These are phyloP conservation scores for Suillus placidus DNA, from an alignment of 768 basidiomycete genomes.

Conservation along the genomic window DNA sequence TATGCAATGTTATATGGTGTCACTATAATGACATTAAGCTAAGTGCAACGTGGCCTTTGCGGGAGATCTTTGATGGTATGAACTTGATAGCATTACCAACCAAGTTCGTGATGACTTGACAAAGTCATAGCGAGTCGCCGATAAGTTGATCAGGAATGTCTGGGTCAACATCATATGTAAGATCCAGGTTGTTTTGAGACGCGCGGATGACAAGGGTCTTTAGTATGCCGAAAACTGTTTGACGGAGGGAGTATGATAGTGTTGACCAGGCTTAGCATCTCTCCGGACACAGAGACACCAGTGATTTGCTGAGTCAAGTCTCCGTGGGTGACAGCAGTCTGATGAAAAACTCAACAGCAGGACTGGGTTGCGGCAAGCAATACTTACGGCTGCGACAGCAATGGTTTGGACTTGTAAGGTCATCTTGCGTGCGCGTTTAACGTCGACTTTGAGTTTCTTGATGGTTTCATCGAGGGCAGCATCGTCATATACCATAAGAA, in stretches of 20 bases:
- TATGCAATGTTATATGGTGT: too few relatives aligned
- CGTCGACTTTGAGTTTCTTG: too few relatives aligned
- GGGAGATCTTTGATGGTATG: constrained; percentile 76
- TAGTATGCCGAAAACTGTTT: constrained; percentile 95
- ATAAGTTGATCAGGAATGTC: constrained; percentile 97
- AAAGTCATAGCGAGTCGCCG: constrained; percentile 91
- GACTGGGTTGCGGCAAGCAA: neutral
- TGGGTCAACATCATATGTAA: constrained; percentile 95
- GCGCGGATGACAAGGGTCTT: constrained; percentile 98
- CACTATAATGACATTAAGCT: too few relatives aligned
- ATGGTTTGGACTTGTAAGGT: constrained; percentile 94
- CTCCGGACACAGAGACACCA: constrained; percentile 91
- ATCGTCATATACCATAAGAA: too few relatives aligned
- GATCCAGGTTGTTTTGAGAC: constrained; percentile 92
- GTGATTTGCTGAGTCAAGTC: constrained; percentile 93
- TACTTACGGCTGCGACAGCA: constrained; percentile 83
- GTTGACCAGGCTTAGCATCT: constrained; percentile 94
- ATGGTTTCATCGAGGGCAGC: too few relatives aligned
- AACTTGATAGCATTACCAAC: constrained; percentile 98
- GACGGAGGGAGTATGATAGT: constrained; percentile 99
- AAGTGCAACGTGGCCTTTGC: constrained; percentile 89
- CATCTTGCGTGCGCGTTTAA: too few relatives aligned
- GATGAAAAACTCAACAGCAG: constrained; percentile 1
- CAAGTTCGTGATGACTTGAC: constrained; percentile 94
- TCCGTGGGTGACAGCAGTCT: constrained; percentile 81